phyloP scores from a whole-genome alignment of 345 rosid species.

The Citrus inodora region DNA sequence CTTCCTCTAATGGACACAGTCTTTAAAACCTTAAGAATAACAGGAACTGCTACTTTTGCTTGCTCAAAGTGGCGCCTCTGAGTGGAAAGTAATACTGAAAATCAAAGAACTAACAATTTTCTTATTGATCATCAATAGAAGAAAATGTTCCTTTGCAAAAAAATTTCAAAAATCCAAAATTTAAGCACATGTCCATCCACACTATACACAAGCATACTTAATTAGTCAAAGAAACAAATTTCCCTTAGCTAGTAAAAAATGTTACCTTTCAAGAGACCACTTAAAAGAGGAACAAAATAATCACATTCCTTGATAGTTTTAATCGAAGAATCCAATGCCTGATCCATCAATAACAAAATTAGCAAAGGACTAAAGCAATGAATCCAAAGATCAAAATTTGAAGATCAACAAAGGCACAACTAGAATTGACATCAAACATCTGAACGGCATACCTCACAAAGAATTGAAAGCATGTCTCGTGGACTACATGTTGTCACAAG shows the following conservation, averaged over 20 bases:
- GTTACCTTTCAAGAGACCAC: constrained; percentile 77
- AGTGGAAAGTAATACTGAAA: constrained; percentile 57
- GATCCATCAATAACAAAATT: constrained; percentile 25
- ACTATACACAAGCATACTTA: neutral
- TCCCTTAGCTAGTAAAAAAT: neutral
- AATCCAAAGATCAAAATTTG: neutral
- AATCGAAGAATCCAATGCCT: constrained; percentile 65
- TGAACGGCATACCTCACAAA: constrained; percentile 62
- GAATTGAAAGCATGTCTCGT: constrained; percentile 78
- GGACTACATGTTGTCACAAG: constrained; percentile 62
- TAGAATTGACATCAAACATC: neutral
- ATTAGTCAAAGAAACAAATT: too few species aligned
- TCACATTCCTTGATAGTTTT: constrained; percentile 33
- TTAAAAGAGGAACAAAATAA: constrained; percentile 58
- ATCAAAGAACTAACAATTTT: constrained; percentile 20
- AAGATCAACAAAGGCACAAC: neutral
- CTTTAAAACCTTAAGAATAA: constrained; percentile 55
- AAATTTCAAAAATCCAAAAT: neutral
- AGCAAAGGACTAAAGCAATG: neutral
- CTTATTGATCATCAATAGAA: constrained; percentile 2
- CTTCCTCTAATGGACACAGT: constrained; percentile 38
- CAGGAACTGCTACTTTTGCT: constrained; percentile 61
- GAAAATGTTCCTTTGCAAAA: neutral
- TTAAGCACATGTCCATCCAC: neutral
- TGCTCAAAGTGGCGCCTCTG: constrained; percentile 80